Base-by-base conservation (phyloP, 192 early-diverging fungal genomes). In the Funneliformis geosporum region DNA sequence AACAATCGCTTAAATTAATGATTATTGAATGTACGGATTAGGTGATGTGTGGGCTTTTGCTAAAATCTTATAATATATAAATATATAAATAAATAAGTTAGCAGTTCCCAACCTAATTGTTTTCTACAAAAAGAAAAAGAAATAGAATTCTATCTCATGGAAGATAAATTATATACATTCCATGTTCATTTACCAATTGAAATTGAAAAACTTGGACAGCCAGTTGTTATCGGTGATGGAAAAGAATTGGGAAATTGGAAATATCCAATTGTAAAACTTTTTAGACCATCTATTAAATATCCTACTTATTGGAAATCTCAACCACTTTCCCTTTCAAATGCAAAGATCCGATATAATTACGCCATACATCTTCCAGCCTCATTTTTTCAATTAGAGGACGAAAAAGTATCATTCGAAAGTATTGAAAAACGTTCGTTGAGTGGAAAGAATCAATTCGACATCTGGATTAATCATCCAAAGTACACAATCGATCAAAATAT, bases 151-250 rank as follows among this genome's bases (percentile, higher is more conserved):
- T 7, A 73, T 80, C 25, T 81, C 76, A n/a, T 81, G 84, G 62
- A 82, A 85, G 10, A 90, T 91, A 75, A 87, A 85, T 18, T 4
- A 33, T 5, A 33, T 38, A 66, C 64, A 18, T 73, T 73, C 18
- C 40, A 73, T 21, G 70, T 73, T 43, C 46, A 73, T 23, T 9
- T 73, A 40, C 70, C 70, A 12, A 23, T 18, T 10, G 46, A 73
- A 14, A 25, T 73, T 21, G 43, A 43, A 10, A 73, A 73, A 47
- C 23, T 7, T 47, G 25, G 33, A 1, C 16, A 73, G n/a, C 43
- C 40, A 47, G n/a, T 43, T 0, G 43, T 73, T 18, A 4, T 73
- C 23, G 44, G 44, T 9, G n/a, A 47, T 43, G 11, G 16, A n/a
- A 1, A 8, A 25, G 43, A 73, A 46, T 73, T 73, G 16, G 70